These are phyloP conservation scores for Galeopsis tetrahit DNA, from an alignment of 257 asterid species.

Conservation along the genomic window DNA sequence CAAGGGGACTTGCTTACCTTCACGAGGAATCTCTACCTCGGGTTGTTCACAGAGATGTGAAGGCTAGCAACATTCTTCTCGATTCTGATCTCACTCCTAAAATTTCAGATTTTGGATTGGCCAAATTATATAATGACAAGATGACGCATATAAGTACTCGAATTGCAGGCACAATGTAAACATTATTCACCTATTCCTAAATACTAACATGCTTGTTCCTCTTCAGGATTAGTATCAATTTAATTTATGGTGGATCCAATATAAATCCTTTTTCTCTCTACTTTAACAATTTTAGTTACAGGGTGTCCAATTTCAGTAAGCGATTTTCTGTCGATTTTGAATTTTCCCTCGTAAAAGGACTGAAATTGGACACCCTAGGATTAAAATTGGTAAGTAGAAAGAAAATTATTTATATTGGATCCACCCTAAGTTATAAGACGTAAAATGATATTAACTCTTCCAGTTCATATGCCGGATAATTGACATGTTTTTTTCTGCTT, in stretches of 20 bases:
- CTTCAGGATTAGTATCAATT: background rate
- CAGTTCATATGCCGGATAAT: background rate
- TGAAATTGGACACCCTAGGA: background rate
- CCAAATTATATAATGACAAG: constrained; percentile 71
- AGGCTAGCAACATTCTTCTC: constrained; percentile 78
- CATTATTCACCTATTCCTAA: background rate
- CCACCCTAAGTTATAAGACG: background rate
- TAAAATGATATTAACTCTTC: background rate
- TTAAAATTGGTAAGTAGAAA: background rate
- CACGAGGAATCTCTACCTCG: constrained; percentile 74
- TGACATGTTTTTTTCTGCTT: background rate
- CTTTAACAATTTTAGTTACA: background rate
- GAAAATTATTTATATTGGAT: background rate
- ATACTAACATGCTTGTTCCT: background rate
- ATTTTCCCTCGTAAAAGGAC: background rate
- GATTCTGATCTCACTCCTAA: constrained; percentile 66
- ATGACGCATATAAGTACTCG: constrained; percentile 84
- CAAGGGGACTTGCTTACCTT: constrained; percentile 78
- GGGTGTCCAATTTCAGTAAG: background rate
- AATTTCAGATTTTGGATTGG: constrained; percentile 82
- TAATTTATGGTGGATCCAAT: background rate
- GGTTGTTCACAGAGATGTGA: constrained; percentile 76
- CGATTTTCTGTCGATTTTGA: background rate
- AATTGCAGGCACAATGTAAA: constrained; percentile 91
- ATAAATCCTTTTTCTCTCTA: background rate